phyloP scores from a whole-genome alignment of 306 rosid genomes.

The Fagus sylvatica region DNA sequence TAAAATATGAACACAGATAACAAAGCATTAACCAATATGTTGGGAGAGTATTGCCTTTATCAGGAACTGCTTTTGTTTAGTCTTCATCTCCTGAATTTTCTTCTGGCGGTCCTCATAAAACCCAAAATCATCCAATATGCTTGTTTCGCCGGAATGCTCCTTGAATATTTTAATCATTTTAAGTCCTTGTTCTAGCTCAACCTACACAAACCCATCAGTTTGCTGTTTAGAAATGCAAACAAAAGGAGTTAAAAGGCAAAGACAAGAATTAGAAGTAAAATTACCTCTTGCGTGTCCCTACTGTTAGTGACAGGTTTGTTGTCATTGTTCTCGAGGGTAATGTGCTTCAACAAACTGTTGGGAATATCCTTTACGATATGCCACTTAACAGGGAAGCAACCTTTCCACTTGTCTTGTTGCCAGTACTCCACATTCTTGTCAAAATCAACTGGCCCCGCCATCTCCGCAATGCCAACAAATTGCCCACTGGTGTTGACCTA shows the following conservation, averaged over 20 bases:
- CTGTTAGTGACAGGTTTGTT: slow-evolving; percentile 96
- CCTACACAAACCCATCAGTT: slow-evolving; percentile 36
- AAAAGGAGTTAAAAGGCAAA: neutral
- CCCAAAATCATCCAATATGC: slow-evolving; percentile 87
- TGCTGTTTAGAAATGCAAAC: slow-evolving; percentile 10
- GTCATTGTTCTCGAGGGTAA: slow-evolving; percentile 89
- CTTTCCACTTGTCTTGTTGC: slow-evolving; percentile 99
- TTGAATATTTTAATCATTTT: slow-evolving; percentile 72
- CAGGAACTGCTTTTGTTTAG: slow-evolving; percentile 71
- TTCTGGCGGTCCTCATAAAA: slow-evolving; percentile 86
- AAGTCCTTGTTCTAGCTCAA: slow-evolving; percentile 77
- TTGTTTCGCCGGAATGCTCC: slow-evolving; percentile 77
- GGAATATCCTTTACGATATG: slow-evolving; percentile 94
- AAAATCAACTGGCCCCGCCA: slow-evolving; percentile 93
- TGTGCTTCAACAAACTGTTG: slow-evolving; percentile 88
- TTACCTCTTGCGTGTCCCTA: slow-evolving; percentile 97
- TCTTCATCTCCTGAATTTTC: slow-evolving; percentile 88
- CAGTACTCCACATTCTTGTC: slow-evolving; percentile 87
- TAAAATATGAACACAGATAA: neutral
- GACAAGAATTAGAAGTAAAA: neutral
- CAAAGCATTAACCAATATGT: neutral
- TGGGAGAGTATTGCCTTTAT: slow-evolving; percentile 54
- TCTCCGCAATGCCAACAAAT: slow-evolving; percentile 94
- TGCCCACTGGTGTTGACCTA: slow-evolving; percentile 99
- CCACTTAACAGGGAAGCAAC: slow-evolving; percentile 96